Evolutionary conservation across 2,329 filamentous ascomycete species (phyloP), one percentile per base, ranked within the genome.

Genomic region (Atkinsonella texensis): DNA sequence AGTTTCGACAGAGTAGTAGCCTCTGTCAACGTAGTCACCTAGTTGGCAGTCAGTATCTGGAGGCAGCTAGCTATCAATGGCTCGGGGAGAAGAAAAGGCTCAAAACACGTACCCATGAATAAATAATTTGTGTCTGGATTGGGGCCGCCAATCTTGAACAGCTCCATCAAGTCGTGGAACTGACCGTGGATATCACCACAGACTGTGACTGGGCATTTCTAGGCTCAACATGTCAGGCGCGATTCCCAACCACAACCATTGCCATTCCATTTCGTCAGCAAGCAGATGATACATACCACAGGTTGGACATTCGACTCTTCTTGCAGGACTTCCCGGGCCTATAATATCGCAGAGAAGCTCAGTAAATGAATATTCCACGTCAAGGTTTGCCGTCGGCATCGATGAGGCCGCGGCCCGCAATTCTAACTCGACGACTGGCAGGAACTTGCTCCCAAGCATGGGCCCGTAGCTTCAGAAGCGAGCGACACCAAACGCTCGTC

Each of bases 41-140:
- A 53, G 9, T 46, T 33, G 50, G 41, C 49, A n/a, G 45, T 39
- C 53, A 53, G 46, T 43, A 49, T 52, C 17, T 38, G 41, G 20
- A 18, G 31, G 20, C 15, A 42, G 13, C 15, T 5, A 20, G 15
- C 45, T 9, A 15, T 31, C 10, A 31, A n/a, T 13, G 33, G 10
- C 33, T 35, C 33, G 13, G 8, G 17, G 13, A 15, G 8, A 6
- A 28, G 28, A 17, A 9, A 49, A 4, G 8, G 10, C 31, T 44
- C 46, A 49, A 45, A 58, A 53, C 20, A 23, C 82, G 65, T 73
- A 93, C 89, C 90, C 89, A 98, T 97, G 75, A 97, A 97, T 59
- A 97, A 84, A 72, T 97, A 97, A 76, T 97, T 97, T 66, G 93
- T 97, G 71, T 98, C 93, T 59, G 93, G 93, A 67, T 95, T 96